phyloP scores from a whole-genome alignment of 2,329 filamentous ascomycete genomes.

The Seiridium unicorne region DNA sequence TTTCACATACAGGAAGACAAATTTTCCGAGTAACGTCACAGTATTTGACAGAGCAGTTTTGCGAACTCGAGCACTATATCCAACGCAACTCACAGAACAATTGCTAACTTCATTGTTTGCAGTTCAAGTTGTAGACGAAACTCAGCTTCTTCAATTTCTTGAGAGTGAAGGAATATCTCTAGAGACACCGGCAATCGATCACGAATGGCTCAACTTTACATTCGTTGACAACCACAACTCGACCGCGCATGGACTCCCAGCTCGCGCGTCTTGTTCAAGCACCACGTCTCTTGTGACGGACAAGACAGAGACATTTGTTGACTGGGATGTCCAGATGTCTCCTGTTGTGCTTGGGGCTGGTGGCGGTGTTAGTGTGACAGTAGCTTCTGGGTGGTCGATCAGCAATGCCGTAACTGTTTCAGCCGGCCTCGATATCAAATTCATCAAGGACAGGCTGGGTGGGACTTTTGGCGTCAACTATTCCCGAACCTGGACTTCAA shows the following conservation, averaged over 20 bases:
- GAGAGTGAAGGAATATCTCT: background rate
- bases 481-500: background rate
- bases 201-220: background rate
- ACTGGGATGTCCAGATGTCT: conserved; percentile 5
- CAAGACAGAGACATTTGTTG: conserved; percentile 2
- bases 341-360: conserved; percentile 1
- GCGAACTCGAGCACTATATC: background rate
- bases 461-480: background rate
- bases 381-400: background rate
- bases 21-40: no score
- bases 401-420: background rate
- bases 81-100: background rate
- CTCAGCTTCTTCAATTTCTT: background rate
- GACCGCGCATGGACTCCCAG: background rate
- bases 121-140: background rate
- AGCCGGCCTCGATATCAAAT: background rate
- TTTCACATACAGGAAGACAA: no score
- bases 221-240: background rate
- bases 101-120: background rate
- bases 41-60: background rate
- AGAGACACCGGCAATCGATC: background rate
- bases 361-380: background rate
- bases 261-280: background rate
- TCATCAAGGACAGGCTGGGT: conserved; percentile 1
- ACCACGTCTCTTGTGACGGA: background rate